phyloP scores from a whole-genome alignment of 2,329 filamentous ascomycete genomes.

The Mycocentrospora acerina region DNA sequence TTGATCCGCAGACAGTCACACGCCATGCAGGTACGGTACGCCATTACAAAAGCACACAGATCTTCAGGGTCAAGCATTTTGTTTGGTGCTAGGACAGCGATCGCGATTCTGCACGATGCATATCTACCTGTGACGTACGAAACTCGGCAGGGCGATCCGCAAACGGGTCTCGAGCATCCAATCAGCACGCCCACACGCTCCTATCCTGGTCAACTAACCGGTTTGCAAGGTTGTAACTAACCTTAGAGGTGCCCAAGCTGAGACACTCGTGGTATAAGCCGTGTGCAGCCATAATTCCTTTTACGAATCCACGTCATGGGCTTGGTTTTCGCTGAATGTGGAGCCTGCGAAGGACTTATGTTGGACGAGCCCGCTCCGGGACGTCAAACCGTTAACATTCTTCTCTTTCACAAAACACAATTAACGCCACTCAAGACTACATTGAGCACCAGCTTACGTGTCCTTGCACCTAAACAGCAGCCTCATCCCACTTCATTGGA shows the following conservation, averaged over 20 bases:
- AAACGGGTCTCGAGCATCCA: conserved; percentile 16
- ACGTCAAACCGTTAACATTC: no score
- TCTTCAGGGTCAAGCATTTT: conserved; percentile 15
- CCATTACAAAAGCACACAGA: conserved; percentile 19
- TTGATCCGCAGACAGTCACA: not conserved
- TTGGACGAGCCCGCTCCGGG: no score
- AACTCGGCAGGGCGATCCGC: conserved; percentile 20
- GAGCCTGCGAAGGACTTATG: no score
- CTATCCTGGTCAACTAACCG: conserved; percentile 7
- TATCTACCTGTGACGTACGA: conserved; percentile 28
- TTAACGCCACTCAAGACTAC: not conserved
- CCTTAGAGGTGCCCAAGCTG: conserved; percentile 9
- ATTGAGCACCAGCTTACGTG: conserved; percentile 11
- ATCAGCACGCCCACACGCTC: conserved; percentile 13
- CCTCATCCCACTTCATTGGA: conserved; percentile 9
- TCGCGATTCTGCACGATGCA: conserved; percentile 26
- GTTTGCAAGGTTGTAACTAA: conserved; percentile 10
- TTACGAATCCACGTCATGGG: no score
- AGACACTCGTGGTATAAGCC: conserved; percentile 17
- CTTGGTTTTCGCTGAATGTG: no score
- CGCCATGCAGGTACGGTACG: conserved; percentile 29
- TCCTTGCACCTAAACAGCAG: conserved; percentile 9
- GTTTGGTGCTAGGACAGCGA: conserved; percentile 10
- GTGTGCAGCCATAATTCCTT: not conserved
- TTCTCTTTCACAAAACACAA: not conserved